phyloP scores from a whole-genome alignment of 2,329 filamentous ascomycete genomes.

The Cytospora chrysosperma region DNA sequence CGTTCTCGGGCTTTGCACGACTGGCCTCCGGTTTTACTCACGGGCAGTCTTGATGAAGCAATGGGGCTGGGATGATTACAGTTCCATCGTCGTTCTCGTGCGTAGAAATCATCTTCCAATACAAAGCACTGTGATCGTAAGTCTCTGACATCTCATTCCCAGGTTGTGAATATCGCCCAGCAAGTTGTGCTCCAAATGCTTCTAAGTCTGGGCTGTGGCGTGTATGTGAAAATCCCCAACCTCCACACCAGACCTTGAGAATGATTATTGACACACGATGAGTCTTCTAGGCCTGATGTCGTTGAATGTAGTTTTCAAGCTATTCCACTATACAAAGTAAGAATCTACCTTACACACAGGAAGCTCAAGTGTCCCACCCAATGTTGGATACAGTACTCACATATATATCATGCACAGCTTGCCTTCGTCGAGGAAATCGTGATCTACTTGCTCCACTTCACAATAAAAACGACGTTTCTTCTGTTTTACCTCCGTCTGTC shows the following conservation, averaged over 20 bases:
- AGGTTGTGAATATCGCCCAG: neutral
- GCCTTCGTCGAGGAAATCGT: neutral
- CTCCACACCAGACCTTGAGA: too few species aligned
- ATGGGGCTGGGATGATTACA: neutral
- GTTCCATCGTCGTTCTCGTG: neutral
- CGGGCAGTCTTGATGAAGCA: neutral
- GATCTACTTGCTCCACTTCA: neutral
- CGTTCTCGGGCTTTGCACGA: neutral
- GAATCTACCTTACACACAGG: neutral
- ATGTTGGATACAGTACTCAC: neutral
- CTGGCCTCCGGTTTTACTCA: neutral
- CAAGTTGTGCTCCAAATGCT: neutral
- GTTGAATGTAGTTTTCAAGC: neutral
- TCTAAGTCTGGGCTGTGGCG: neutral
- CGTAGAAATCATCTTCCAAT: neutral
- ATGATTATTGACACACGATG: too few species aligned
- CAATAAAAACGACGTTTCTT: slow-evolving; percentile 2
- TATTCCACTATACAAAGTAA: neutral
- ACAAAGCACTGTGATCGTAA: neutral
- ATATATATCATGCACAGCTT: neutral
- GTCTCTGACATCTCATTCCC: neutral
- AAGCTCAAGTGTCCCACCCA: neutral
- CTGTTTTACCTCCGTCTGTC: neutral
- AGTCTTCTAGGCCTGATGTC: neutral
- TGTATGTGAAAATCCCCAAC: neutral